These are phyloP conservation scores for Fraxinus velutina DNA, from an alignment of 305 asterid species.

Conservation along the genomic window DNA sequence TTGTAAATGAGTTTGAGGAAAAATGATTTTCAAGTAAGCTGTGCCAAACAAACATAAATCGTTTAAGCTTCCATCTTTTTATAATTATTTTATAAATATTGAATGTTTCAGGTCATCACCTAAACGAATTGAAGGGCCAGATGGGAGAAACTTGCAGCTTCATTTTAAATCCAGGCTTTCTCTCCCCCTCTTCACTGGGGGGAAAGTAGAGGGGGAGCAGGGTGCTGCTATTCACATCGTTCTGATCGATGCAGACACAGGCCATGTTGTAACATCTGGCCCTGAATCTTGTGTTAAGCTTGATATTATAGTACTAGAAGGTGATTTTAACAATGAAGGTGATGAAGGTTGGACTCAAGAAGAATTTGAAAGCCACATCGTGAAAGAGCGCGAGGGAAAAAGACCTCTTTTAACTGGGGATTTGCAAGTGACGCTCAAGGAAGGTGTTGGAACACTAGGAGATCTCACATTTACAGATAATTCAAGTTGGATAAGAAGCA, in stretches of 20 bases:
- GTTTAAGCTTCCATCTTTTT: slow-evolving; percentile 5
- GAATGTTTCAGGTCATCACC: slow-evolving; percentile 62
- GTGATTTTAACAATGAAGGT: slow-evolving; percentile 71
- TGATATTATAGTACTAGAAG: slow-evolving; percentile 72
- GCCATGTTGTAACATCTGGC: slow-evolving; percentile 63
- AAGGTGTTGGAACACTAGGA: slow-evolving; percentile 84
- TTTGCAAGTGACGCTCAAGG: slow-evolving; percentile 65
- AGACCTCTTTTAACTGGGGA: slow-evolving; percentile 81
- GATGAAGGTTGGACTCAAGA: slow-evolving; percentile 66
- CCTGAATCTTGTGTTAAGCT: slow-evolving; percentile 65
- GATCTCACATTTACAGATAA: slow-evolving; percentile 81
- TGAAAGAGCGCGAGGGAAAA: slow-evolving; percentile 81
- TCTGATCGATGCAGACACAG: slow-evolving; percentile 50
- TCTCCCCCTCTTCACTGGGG: slow-evolving; percentile 74
- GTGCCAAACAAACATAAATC: background rate
- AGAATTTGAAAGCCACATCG: slow-evolving; percentile 73
- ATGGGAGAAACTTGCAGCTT: slow-evolving; percentile 80
- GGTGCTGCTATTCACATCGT: slow-evolving; percentile 76
- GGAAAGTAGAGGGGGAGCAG: slow-evolving; percentile 86
- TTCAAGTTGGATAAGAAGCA: slow-evolving; percentile 90
- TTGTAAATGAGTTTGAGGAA: background rate
- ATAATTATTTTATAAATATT: slow-evolving; percentile 21
- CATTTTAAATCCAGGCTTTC: slow-evolving; percentile 69
- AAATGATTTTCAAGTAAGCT: background rate
- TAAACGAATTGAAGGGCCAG: slow-evolving; percentile 67